These are phyloP conservation scores for Salix caprea DNA, from an alignment of 345 rosid species.

Conservation along the genomic window DNA sequence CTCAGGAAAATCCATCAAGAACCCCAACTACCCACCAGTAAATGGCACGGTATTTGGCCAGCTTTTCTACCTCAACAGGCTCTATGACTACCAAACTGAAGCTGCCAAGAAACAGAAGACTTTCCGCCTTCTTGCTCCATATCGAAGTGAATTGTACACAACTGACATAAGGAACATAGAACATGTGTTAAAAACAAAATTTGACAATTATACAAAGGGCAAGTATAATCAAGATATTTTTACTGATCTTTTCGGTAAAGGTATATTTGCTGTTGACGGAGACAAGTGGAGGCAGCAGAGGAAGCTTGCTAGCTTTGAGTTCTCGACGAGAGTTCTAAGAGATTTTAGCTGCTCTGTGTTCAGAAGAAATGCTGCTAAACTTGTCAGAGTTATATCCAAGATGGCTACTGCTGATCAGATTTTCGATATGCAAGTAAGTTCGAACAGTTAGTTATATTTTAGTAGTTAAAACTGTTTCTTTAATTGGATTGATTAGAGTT, in stretches of 20 bases:
- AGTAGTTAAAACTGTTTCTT: too few species aligned
- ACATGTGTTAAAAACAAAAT: slow-evolving; percentile 52
- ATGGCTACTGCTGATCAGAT: slow-evolving; percentile 24
- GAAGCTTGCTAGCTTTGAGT: slow-evolving; percentile 72
- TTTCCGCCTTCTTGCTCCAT: slow-evolving; percentile 46
- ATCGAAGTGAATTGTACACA: slow-evolving; percentile 44
- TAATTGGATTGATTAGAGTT: too few species aligned
- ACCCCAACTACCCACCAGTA: slow-evolving; percentile 48
- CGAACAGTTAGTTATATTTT: too few species aligned
- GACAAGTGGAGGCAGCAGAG: slow-evolving; percentile 82
- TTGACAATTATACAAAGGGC: slow-evolving; percentile 55
- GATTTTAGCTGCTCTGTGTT: slow-evolving; percentile 69
- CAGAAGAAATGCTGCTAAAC: slow-evolving; percentile 45
- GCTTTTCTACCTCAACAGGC: slow-evolving; percentile 35
- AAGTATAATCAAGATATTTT: slow-evolving; percentile 15
- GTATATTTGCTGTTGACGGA: slow-evolving; percentile 73
- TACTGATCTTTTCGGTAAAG: slow-evolving; percentile 58
- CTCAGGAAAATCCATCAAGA: slow-evolving; percentile 45
- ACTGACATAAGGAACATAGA: slow-evolving; percentile 60
- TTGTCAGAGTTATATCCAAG: slow-evolving; percentile 32
- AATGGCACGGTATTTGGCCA: slow-evolving; percentile 46
- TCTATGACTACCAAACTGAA: slow-evolving; percentile 57
- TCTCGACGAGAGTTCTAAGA: slow-evolving; percentile 60
- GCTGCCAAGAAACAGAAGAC: slow-evolving; percentile 42
- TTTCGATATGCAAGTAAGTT: slow-evolving; percentile 69